Base-by-base conservation (phyloP, 78 protist species). In the Dictyostelium brefeldianum region DNA sequence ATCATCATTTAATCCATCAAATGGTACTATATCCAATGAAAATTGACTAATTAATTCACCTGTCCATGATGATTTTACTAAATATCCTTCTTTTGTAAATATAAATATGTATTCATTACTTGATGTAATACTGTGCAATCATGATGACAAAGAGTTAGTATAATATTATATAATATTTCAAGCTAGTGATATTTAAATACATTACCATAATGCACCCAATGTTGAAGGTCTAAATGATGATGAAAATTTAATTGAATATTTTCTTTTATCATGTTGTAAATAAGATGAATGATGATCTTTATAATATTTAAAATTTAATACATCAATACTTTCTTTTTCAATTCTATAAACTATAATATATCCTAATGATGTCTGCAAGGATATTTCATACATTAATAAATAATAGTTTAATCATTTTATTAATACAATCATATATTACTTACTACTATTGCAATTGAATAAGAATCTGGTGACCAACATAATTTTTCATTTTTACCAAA, bases 1-100 rank as follows among this genome's bases (percentile, higher is more conserved):
- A 15, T 2, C 7, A 29, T 62, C 92, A 50, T 69, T 71, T 29
- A 71, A 43, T 43, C 78, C 78, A 50, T 74, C 82, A 64, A 87
- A 75, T 18, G 83, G 83, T 17, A 87, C 92, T 10, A 87, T 69
- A 64, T 87, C 92, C 59, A 87, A 59, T 18, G 92, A 77, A 31
- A 87, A 87, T 59, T 87, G 92, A 77, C 83, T 87, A n/a, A 87
- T 87, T 15, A 87, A 31, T 29, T 87, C 92, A 65, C 92, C 92
- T 11, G 92, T 87, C 92, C 92, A 87, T 11, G 67, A 43, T 20
- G 92, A 87, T 62, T 54, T 54, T 22, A 87, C 92, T 7, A 87
- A 46, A 65, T 87, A 87, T 48, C 92, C 92, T 20, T 87, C 92
- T 47, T 54, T 54, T 59, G 92, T 62, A 50, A 87, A 87, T 57